phyloP scores from a whole-genome alignment of 352 stramenopile species.

The Peronospora belbahrii region DNA sequence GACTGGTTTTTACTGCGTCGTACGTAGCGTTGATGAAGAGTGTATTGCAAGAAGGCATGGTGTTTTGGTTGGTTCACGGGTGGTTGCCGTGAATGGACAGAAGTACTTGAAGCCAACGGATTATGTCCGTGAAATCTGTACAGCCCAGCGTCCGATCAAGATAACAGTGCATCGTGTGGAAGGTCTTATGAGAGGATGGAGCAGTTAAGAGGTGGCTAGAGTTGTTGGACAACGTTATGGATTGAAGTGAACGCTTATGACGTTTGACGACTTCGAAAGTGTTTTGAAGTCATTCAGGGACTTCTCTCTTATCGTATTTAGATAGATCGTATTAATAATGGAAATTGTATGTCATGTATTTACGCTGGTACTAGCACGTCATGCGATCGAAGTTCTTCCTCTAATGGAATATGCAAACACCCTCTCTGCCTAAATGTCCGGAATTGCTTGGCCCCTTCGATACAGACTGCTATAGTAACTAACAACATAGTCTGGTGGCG shows the following conservation, averaged over 20 bases:
- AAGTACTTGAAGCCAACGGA: slow-evolving; percentile 42
- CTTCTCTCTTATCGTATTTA: slow-evolving; percentile 11
- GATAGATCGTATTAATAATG: slow-evolving; percentile 24
- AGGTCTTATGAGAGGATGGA: slow-evolving; percentile 68
- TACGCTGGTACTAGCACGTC: neutral
- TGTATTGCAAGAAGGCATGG: slow-evolving; percentile 45
- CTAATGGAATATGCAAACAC: no score
- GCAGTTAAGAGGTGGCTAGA: neutral
- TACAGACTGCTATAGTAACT: slow-evolving; percentile 35
- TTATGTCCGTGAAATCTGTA: slow-evolving; percentile 42
- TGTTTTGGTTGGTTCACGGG: slow-evolving; percentile 57
- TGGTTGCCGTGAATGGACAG: slow-evolving; percentile 60
- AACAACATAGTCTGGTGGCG: slow-evolving; percentile 42
- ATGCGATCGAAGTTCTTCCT: neutral
- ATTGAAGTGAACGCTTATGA: slow-evolving; percentile 1
- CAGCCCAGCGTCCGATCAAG: slow-evolving; percentile 43
- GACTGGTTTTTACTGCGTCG: slow-evolving; percentile 49
- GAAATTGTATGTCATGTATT: slow-evolving; percentile 5
- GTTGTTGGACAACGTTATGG: neutral
- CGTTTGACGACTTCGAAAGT: slow-evolving; percentile 11
- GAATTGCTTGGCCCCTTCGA: slow-evolving; percentile 11
- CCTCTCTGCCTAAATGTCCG: slow-evolving; percentile 32
- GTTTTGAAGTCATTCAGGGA: slow-evolving; percentile 16
- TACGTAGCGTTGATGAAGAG: slow-evolving; percentile 47
- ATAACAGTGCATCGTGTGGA: slow-evolving; percentile 73